Evolutionary conservation across 2,329 filamentous ascomycete genomes (phyloP).

Genomic region (Xylaria sp.): DNA sequence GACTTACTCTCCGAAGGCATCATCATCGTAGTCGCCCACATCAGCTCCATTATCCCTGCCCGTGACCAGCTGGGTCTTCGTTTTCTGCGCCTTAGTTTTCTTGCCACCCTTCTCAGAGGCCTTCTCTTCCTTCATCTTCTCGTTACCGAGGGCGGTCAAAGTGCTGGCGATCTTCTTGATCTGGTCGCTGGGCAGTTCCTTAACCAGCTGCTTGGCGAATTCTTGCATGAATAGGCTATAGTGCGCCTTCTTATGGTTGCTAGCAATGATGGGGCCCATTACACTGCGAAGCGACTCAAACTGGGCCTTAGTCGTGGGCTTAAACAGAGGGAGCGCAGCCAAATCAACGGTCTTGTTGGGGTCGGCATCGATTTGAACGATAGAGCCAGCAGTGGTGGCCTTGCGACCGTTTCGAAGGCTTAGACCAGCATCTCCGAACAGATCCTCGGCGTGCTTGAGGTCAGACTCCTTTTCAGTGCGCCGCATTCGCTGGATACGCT

Average conservation of each 20-base stretch:
- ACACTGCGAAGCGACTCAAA: slow-evolving; percentile 75
- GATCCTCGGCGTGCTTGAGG: slow-evolving; percentile 81
- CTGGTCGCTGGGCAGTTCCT: slow-evolving; percentile 84
- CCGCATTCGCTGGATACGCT: slow-evolving; percentile 67
- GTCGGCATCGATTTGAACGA: slow-evolving; percentile 67
- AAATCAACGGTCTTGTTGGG: slow-evolving; percentile 78
- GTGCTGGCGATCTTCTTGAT: slow-evolving; percentile 92
- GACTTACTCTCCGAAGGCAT: slow-evolving; percentile 76
- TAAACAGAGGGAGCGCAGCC: slow-evolving; percentile 74
- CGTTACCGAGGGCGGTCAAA: slow-evolving; percentile 86
- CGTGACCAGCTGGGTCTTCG: slow-evolving; percentile 76
- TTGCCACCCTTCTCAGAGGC: slow-evolving; percentile 87
- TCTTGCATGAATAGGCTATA: slow-evolving; percentile 89
- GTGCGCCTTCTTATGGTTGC: slow-evolving; percentile 79
- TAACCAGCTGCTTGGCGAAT: slow-evolving; percentile 78
- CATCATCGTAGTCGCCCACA: slow-evolving; percentile 72
- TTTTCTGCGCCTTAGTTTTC: slow-evolving; percentile 96
- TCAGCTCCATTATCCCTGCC: slow-evolving; percentile 59
- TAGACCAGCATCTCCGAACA: slow-evolving; percentile 72
- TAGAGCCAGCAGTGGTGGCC: slow-evolving; percentile 57
- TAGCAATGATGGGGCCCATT: slow-evolving; percentile 70
- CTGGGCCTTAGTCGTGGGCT: slow-evolving; percentile 78
- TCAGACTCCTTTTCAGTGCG: slow-evolving; percentile 82
- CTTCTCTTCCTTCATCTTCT: slow-evolving; percentile 99
- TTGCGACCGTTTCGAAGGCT: slow-evolving; percentile 58